Conservation (phyloP, 2,329 filamentous ascomycete genomes). For the Colletotrichum liriopes region DNA sequence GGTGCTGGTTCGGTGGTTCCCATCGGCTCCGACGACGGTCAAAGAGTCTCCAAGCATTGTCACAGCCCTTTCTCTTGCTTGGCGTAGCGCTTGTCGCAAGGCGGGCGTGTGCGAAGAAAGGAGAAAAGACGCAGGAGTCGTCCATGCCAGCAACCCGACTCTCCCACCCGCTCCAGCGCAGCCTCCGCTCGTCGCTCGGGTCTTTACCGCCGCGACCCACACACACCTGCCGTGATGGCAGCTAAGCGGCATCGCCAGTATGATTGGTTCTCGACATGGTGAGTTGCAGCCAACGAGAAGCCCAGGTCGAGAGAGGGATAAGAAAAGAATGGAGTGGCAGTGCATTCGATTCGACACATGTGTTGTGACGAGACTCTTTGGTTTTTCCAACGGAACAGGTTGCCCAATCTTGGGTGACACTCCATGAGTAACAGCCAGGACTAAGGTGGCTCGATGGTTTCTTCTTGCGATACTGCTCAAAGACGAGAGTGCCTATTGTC, state of each 20-base stretch:
- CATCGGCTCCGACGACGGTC: conserved; percentile 39
- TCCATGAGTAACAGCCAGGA: conserved; percentile 24
- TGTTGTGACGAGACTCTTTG: conserved; percentile 33
- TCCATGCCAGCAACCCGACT: conserved; percentile 22
- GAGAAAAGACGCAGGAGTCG: conserved; percentile 2
- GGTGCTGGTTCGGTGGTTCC: conserved; percentile 20
- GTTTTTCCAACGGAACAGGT: conserved; percentile 1
- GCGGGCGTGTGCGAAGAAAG: conserved; percentile 29
- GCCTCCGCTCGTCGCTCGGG: conserved; percentile 31
- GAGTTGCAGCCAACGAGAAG: conserved; percentile 35
- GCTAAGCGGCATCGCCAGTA: conserved; percentile 17
- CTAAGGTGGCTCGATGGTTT: conserved; percentile 23
- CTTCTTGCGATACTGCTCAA: conserved; percentile 18
- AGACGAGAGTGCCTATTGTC: not conserved
- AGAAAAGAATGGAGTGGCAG: conserved; percentile 28
- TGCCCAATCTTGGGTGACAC: conserved; percentile 20
- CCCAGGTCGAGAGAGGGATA: conserved; percentile 13
- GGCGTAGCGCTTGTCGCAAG: conserved; percentile 41
- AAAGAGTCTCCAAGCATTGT: conserved; percentile 19
- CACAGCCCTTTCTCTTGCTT: conserved; percentile 12
- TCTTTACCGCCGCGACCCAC: conserved; percentile 42
- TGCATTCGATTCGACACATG: conserved; percentile 35
- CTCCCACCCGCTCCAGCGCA: conserved; percentile 21
- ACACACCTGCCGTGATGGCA: conserved; percentile 25
- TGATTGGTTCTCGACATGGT: conserved; percentile 34